Conservation (phyloP, 148 eudicot genomes). For the Rhododendron williamsianum region DNA sequence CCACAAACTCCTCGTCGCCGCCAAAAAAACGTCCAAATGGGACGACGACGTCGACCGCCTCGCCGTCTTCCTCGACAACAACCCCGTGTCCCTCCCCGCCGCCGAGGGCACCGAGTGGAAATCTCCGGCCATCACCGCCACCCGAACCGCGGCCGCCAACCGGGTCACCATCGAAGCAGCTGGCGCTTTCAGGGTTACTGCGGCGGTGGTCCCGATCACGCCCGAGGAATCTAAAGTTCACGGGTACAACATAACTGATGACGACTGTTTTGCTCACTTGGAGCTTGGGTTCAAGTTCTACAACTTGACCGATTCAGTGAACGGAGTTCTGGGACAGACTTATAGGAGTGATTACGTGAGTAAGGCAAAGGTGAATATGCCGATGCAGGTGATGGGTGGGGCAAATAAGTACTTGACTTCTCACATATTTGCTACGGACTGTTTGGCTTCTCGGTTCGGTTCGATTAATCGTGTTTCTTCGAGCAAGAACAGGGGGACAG, state of each 20-base stretch:
- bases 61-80: neutral
- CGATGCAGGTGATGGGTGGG: conserved; percentile 19
- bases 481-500: neutral
- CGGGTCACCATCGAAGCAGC: neutral
- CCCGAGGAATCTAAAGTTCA: conserved; percentile 12
- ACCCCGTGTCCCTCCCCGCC: neutral
- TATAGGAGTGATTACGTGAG: conserved; percentile 13
- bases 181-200: neutral
- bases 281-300: conserved; percentile 15
- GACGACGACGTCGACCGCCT: conserved; percentile 11
- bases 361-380: conserved; percentile 10
- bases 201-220: conserved; percentile 11
- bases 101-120: conserved; percentile 6
- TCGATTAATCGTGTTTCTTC: neutral
- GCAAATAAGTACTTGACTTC: neutral
- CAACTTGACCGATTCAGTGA: conserved; percentile 3
- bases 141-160: conserved; percentile 7
- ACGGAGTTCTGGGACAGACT: conserved; percentile 17
- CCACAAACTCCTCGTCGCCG: conserved; percentile 13
- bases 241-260: neutral
- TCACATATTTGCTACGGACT: conserved; percentile 12
- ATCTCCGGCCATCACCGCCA: conserved; percentile 3
- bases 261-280: conserved; percentile 19
- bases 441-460: conserved; percentile 9
- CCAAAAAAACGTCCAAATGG: conserved; percentile 8